Percentiles rank a stretch among this genome's conserved stretches.
Evolutionary conservation across 2,329 filamentous ascomycete species (phyloP).

Genomic region (Trichoderma afroharzianum): DNA sequence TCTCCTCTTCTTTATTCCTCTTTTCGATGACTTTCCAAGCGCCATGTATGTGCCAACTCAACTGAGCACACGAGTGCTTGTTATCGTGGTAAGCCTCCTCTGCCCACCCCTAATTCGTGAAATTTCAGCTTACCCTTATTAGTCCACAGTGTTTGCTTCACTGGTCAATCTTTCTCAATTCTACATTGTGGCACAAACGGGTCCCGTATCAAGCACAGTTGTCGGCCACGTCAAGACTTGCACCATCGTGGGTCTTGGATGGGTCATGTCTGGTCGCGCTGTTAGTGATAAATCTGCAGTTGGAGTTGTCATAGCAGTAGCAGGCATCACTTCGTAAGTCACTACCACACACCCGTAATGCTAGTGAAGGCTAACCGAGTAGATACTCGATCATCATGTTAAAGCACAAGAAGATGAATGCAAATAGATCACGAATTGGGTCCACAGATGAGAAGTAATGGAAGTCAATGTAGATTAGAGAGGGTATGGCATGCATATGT

Average conservation of each 20-base stretch:
- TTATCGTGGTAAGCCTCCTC: conserved; percentile 41
- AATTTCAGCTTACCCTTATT: background rate
- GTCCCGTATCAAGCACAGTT: conserved; percentile 62
- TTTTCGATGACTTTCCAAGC: conserved; percentile 59
- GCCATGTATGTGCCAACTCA: background rate
- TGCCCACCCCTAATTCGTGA: background rate
- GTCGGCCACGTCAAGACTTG: conserved; percentile 65
- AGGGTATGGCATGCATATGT: background rate
- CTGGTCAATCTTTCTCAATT: conserved; percentile 64
- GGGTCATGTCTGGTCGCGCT: conserved; percentile 53
- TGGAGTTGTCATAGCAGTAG: conserved; percentile 54
- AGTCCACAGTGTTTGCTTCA: conserved; percentile 61
- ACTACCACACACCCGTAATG: background rate
- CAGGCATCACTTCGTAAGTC: conserved; percentile 55
- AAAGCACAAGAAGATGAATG: conserved; percentile 34
- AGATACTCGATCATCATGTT: conserved; percentile 50
- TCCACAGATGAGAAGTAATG: background rate
- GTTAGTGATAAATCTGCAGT: conserved; percentile 53
- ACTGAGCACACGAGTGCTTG: background rate
- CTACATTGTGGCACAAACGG: conserved; percentile 59
- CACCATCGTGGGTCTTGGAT: conserved; percentile 61
- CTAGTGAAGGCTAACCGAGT: conserved; percentile 1
- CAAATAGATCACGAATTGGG: background rate
- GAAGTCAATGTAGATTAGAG: background rate
- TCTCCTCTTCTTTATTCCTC: conserved; percentile 63